A percentile compares a stretch with the other conserved stretches of the same genome.
Conservation (phyloP, 2,329 filamentous ascomycete genomes). For the Stenocarpella maydis region DNA sequence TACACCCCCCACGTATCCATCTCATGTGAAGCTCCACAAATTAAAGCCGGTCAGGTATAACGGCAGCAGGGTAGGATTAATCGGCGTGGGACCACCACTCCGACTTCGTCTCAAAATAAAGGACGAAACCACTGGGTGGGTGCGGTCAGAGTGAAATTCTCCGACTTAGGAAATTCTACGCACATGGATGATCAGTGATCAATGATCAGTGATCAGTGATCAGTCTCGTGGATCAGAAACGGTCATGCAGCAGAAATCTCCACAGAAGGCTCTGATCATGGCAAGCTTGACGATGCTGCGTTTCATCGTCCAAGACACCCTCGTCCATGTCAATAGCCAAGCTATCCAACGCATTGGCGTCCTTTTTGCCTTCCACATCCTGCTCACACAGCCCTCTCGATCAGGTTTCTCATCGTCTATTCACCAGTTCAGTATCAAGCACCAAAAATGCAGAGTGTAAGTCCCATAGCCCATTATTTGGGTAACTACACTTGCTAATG, state of each 20-base stretch:
- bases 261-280: not conserved
- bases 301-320: not conserved
- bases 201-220: too few relatives aligned
- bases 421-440: not conserved
- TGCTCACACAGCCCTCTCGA: not conserved
- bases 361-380: not conserved
- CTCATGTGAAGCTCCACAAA: too few relatives aligned
- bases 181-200: not conserved
- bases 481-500: not conserved
- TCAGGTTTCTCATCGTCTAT: not conserved
- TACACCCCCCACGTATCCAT: too few relatives aligned
- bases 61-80: not conserved
- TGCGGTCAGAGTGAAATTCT: not conserved
- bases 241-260: not conserved
- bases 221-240: not conserved
- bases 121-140: conserved; percentile 20
- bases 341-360: not conserved
- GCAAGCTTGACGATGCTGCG: not conserved
- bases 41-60: not conserved
- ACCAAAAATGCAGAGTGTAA: not conserved
- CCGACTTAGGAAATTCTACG: conserved; percentile 14
- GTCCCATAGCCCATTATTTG: not conserved
- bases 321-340: not conserved
- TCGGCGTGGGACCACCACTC: not conserved
- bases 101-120: conserved; percentile 24